Evolutionary conservation across 768 basidiomycete genomes (phyloP), one percentile per base, ranked within the genome.

Genomic region (Mycena capillaripes): DNA sequence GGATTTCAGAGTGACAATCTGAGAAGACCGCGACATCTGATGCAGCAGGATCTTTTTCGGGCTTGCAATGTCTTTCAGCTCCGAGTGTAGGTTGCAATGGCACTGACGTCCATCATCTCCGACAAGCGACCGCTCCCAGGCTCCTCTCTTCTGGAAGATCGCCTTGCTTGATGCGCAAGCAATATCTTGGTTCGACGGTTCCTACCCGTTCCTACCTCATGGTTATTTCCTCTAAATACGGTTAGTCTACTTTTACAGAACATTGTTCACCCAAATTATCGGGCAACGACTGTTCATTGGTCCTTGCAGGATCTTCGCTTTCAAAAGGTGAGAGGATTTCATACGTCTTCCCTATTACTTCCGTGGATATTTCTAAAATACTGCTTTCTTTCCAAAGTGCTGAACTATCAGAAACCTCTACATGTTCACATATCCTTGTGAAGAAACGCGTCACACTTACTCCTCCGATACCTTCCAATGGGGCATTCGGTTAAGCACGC

Each of bases 211-310:
- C 53, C 7, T 65, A 36, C 67, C 72, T 55, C 66, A 19, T 73
- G 72, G 34, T 32, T 52, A 32, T 53, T 32, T 60, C 48, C 46
- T 64, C 72, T 44, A 62, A 70, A 66, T 19, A 56, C 52, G 64
- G 72, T 66, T 74, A 74, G 72, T n/a, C 72, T 59, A 27, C 19
- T 53, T 23, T 56, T 58, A 23, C 61, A 14, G 25, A 42, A 56
- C 29, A 58, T 52, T 56, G 46, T 32, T 38, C 58, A n/a, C 10
- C 29, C 46, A 64, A 40, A 46, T 30, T 53, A 48, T 50, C 17
- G 36, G 36, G 59, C 17, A 16, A 53, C 8, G 25, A 19, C 23
- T 38, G 38, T 58, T 58, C 56, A 57, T 57, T 57, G 55, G 55
- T 57, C n/a, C 34, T 38, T 11, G 6, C 2, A 5, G 19, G 19